These are phyloP conservation scores for Chaetomium cochliodes DNA, from an alignment of 495 filamentous ascomycete species.

Conservation along the genomic window DNA sequence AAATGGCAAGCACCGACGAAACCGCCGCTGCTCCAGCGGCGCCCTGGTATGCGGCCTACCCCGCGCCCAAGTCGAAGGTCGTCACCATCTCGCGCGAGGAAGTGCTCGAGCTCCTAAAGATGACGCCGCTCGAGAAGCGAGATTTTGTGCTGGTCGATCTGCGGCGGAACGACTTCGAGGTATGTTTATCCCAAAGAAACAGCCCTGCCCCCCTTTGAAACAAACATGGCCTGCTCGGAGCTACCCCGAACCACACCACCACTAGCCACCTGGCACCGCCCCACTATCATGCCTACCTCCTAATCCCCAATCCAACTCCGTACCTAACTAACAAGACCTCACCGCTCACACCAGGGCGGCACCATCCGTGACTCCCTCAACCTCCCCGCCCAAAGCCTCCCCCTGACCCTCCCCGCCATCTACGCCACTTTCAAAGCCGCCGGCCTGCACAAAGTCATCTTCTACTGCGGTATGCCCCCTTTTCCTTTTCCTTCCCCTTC, in stretches of 20 bases:
- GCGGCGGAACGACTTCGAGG: conserved; percentile 61
- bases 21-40: conserved; percentile 8
- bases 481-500: conserved; percentile 1
- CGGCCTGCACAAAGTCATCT: conserved; percentile 55
- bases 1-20: conserved; percentile 7
- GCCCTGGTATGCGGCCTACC: conserved; percentile 35
- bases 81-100: conserved; percentile 34
- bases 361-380: conserved; percentile 68
- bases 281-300: no score
- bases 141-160: conserved; percentile 65
- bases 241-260: not conserved
- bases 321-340: not conserved
- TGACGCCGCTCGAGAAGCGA: conserved; percentile 33
- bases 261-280: not conserved
- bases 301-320: not conserved
- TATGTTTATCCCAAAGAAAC: no score
- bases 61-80: conserved; percentile 26
- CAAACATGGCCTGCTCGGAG: no score
- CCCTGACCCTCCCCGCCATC: conserved; percentile 55
- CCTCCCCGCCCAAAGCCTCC: conserved; percentile 66
- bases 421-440: conserved; percentile 55
- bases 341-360: conserved; percentile 52
- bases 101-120: conserved; percentile 31
- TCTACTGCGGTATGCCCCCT: conserved; percentile 60
- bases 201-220: no score